These are phyloP conservation scores for Ceratocystis huliohia DNA, from an alignment of 2,329 filamentous ascomycete genomes.

Conservation along the genomic window DNA sequence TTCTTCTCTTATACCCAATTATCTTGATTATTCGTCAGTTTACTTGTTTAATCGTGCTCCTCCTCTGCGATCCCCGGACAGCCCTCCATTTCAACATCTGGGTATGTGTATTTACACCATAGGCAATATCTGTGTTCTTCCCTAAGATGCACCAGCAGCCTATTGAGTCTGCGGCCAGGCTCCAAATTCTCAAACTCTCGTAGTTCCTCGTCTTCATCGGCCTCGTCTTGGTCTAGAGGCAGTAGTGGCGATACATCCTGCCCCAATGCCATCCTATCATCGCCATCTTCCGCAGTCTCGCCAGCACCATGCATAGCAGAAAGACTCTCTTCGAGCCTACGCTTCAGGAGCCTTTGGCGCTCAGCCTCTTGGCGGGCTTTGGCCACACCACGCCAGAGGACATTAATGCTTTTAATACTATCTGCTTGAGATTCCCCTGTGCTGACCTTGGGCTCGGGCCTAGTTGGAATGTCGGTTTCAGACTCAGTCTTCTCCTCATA, in stretches of 20 bases:
- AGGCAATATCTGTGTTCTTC: slow-evolving; percentile 73
- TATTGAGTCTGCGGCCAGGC: slow-evolving; percentile 51
- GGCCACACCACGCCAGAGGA: slow-evolving; percentile 68
- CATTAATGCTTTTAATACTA: slow-evolving; percentile 39
- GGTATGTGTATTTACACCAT: slow-evolving; percentile 84
- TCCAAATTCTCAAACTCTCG: slow-evolving; percentile 64
- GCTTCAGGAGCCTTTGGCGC: slow-evolving; percentile 50
- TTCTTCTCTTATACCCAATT: slow-evolving; percentile 8
- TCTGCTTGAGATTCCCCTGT: slow-evolving; percentile 24
- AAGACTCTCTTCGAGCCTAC: slow-evolving; percentile 54
- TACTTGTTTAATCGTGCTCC: slow-evolving; percentile 45
- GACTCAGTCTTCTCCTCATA: slow-evolving; percentile 39
- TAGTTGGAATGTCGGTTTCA: neutral
- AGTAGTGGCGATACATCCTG: slow-evolving; percentile 43
- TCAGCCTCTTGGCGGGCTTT: slow-evolving; percentile 57
- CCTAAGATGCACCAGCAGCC: slow-evolving; percentile 57
- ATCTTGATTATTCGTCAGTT: neutral
- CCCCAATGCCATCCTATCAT: slow-evolving; percentile 55
- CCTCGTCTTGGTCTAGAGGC: slow-evolving; percentile 56
- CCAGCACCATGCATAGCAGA: slow-evolving; percentile 33
- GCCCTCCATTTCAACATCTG: slow-evolving; percentile 61
- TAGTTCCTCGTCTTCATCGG: slow-evolving; percentile 65
- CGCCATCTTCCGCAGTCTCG: slow-evolving; percentile 33
- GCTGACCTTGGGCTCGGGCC: slow-evolving; percentile 22
- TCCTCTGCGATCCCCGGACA: slow-evolving; percentile 83